phyloP scores from a whole-genome alignment of 345 rosid genomes.

The Stellera chamaejasme region DNA sequence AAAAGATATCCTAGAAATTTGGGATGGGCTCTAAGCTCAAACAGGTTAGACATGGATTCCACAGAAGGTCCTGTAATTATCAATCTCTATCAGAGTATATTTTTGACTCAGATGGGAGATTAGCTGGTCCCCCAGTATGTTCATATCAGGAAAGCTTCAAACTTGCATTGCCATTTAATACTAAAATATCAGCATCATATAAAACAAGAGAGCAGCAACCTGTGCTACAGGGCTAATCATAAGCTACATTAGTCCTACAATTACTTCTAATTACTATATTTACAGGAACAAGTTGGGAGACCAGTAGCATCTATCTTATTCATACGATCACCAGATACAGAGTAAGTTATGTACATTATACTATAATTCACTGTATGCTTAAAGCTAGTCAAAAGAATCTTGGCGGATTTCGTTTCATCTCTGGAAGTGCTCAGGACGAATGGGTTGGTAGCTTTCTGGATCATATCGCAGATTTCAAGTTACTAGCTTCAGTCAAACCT shows the following conservation, averaged over 20 bases:
- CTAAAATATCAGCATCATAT: slow-evolving; percentile 9
- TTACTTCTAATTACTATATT: too few species aligned
- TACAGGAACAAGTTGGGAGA: too few species aligned
- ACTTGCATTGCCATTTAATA: slow-evolving; percentile 6
- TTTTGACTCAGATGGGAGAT: slow-evolving; percentile 18
- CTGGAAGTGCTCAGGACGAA: slow-evolving; percentile 12
- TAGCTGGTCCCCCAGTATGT: slow-evolving; percentile 26
- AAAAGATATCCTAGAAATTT: too few species aligned
- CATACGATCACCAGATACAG: slow-evolving; percentile 19
- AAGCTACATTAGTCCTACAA: neutral
- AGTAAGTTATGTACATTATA: slow-evolving; percentile 12
- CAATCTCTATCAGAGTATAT: slow-evolving; percentile 24
- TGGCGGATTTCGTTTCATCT: slow-evolving; percentile 11
- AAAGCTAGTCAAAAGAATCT: slow-evolving; percentile 20
- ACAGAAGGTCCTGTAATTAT: slow-evolving; percentile 15
- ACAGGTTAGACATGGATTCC: neutral
- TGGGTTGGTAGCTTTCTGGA: slow-evolving; percentile 4
- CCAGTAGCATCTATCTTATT: too few species aligned
- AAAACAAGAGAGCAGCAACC: slow-evolving; percentile 17
- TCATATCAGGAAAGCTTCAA: slow-evolving; percentile 9
- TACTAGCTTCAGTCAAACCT: slow-evolving; percentile 39
- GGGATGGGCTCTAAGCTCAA: too few species aligned
- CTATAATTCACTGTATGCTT: slow-evolving; percentile 28
- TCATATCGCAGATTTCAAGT: slow-evolving; percentile 64
- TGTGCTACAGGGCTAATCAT: slow-evolving; percentile 11